Conservation (phyloP, 2,329 filamentous ascomycete genomes). For the Cordyceps javanica region DNA sequence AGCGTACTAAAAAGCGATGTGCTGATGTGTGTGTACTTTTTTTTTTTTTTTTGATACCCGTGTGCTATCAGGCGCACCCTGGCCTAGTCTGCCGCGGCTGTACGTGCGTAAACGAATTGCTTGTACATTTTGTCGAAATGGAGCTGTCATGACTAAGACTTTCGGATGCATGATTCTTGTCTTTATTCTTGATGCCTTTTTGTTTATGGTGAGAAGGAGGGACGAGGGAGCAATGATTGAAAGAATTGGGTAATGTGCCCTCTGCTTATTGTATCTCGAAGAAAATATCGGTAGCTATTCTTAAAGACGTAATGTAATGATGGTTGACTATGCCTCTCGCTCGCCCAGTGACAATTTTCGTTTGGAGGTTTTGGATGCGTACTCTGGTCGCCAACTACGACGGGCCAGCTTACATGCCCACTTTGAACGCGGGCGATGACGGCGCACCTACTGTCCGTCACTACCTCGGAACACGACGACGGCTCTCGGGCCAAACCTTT, state of each 20-base stretch:
- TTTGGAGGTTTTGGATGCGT: no score
- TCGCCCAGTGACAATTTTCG: neutral
- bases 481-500: no score
- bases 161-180: neutral
- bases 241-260: neutral
- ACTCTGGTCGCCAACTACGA: no score
- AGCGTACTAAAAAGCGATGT: slow-evolving; percentile 30
- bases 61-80: slow-evolving; percentile 8
- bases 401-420: no score
- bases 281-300: neutral
- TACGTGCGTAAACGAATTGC: neutral
- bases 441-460: no score
- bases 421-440: no score
- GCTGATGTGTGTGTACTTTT: neutral
- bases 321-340: neutral
- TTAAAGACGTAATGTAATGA: slow-evolving; percentile 6
- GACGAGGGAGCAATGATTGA: neutral
- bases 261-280: neutral
- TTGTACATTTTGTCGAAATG: neutral
- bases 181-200: neutral
- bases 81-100: neutral
- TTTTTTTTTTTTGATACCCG: slow-evolving; percentile 11
- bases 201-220: neutral
- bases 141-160: neutral
- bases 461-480: no score